Percentiles rank a stretch among this genome's conserved stretches.
These are phyloP conservation scores for Umbelopsis sp. DNA, from an alignment of 192 early-diverging fungal species.

Conservation along the genomic window DNA sequence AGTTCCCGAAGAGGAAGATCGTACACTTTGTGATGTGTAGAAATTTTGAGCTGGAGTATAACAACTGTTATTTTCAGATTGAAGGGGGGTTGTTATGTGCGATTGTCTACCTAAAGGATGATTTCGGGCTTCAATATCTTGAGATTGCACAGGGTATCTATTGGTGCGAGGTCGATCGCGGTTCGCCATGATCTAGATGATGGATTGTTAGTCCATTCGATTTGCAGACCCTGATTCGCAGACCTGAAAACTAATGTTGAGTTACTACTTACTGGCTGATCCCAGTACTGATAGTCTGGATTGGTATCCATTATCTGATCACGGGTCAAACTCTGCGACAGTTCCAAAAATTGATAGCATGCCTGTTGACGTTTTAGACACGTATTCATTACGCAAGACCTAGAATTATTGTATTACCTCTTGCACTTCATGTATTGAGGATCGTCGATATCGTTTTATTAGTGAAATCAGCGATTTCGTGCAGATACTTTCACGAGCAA, in stretches of 20 bases:
- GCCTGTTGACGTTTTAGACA: neutral
- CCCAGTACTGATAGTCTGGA: constrained; percentile 9
- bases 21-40: too few relatives aligned
- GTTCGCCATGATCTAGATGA: neutral
- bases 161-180: neutral
- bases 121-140: too few relatives aligned
- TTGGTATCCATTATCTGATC: neutral
- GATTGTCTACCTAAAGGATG: too few relatives aligned
- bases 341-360: constrained; percentile 7
- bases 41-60: too few relatives aligned
- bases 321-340: neutral
- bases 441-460: constrained; percentile 12
- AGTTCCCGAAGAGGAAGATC: too few relatives aligned
- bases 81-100: too few relatives aligned
- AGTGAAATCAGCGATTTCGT: constrained; percentile 1
- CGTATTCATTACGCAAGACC: too few relatives aligned
- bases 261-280: neutral
- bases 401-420: neutral
- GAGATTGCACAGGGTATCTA: neutral
- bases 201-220: neutral
- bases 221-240: neutral
- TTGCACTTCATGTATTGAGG: constrained; percentile 22
- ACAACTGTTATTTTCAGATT: too few relatives aligned
- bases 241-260: neutral
- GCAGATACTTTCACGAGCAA: constrained; percentile 25